A percentile compares a stretch with the other conserved stretches of the same genome.
Evolutionary conservation across 352 stramenopile genomes (phyloP).

Genomic region (Phytopythium aichiense): DNA sequence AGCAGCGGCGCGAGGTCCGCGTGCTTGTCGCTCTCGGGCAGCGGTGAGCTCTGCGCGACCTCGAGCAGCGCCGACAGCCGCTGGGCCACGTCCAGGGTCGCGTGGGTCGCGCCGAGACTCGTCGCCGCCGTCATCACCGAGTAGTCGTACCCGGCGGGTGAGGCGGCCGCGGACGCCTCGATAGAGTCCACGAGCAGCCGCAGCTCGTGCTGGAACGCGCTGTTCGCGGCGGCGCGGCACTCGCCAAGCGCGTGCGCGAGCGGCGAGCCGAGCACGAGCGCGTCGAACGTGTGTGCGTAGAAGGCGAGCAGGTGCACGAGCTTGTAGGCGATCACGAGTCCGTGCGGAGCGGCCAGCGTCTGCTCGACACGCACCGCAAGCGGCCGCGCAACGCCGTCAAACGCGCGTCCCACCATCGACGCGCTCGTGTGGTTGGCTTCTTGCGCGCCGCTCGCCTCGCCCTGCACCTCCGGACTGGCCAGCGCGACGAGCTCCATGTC

Average conservation of each 20-base stretch:
- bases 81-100: slow-evolving; percentile 52
- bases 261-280: slow-evolving; percentile 30
- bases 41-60: slow-evolving; percentile 53
- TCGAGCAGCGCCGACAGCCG: slow-evolving; percentile 52
- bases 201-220: slow-evolving; percentile 53
- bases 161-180: slow-evolving; percentile 20
- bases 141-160: slow-evolving; percentile 43
- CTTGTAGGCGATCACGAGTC: slow-evolving; percentile 58
- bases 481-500: slow-evolving; percentile 28
- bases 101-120: slow-evolving; percentile 52
- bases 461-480: background rate
- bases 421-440: slow-evolving; percentile 10
- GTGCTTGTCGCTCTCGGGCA: slow-evolving; percentile 48
- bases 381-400: slow-evolving; percentile 55
- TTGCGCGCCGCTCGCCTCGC: background rate
- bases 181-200: slow-evolving; percentile 42
- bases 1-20: slow-evolving; percentile 49
- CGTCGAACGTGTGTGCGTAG: slow-evolving; percentile 55
- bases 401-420: slow-evolving; percentile 54
- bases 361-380: slow-evolving; percentile 68
- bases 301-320: slow-evolving; percentile 65
- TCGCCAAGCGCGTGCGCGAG: slow-evolving; percentile 31
- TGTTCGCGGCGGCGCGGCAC: slow-evolving; percentile 37
- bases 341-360: slow-evolving; percentile 44
- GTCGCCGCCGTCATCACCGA: slow-evolving; percentile 14